Evolutionary conservation across 768 basidiomycete species (phyloP).

Genomic region (Boletus pseudo-olivaceus): DNA sequence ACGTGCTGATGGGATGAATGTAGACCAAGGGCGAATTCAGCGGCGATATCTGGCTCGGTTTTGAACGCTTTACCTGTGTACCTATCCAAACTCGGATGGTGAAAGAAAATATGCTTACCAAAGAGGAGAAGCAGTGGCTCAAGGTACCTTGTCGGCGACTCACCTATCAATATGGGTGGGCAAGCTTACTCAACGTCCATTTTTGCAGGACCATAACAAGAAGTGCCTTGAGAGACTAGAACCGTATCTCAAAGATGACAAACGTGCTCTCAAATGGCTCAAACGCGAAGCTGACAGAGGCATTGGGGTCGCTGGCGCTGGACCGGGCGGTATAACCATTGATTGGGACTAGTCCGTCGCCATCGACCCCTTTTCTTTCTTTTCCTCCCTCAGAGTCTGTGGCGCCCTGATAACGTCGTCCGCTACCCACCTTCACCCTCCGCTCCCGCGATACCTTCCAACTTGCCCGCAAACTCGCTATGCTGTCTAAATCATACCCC

Average conservation of each 20-base stretch:
- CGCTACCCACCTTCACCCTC: slow-evolving; percentile 2
- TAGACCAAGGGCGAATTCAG: slow-evolving; percentile 72
- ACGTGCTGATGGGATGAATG: slow-evolving; percentile 6
- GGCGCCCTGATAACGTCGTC: background rate
- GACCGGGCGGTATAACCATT: slow-evolving; percentile 68
- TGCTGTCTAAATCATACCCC: slow-evolving; percentile 5
- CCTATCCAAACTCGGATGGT: slow-evolving; percentile 93
- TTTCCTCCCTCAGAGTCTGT: slow-evolving; percentile 3
- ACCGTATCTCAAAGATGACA: slow-evolving; percentile 70
- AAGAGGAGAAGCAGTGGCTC: slow-evolving; percentile 85
- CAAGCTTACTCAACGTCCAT: slow-evolving; percentile 8
- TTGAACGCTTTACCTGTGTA: slow-evolving; percentile 90
- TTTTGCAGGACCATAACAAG: slow-evolving; percentile 73
- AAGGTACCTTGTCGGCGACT: slow-evolving; percentile 45
- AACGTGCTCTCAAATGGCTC: slow-evolving; percentile 78
- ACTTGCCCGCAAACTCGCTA: background rate
- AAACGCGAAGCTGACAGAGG: slow-evolving; percentile 71
- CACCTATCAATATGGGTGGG: background rate
- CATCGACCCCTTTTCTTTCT: background rate
- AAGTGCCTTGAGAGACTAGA: slow-evolving; percentile 62
- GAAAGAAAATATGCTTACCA: slow-evolving; percentile 76
- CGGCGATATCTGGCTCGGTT: slow-evolving; percentile 80
- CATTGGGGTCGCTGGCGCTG: slow-evolving; percentile 63
- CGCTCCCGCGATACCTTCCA: slow-evolving; percentile 23
- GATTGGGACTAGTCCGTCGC: slow-evolving; percentile 61